A percentile compares a stretch with the other conserved stretches of the same genome.
These are phyloP conservation scores for Globisporangium abappressorium DNA, from an alignment of 352 stramenopile genomes.

Conservation along the genomic window DNA sequence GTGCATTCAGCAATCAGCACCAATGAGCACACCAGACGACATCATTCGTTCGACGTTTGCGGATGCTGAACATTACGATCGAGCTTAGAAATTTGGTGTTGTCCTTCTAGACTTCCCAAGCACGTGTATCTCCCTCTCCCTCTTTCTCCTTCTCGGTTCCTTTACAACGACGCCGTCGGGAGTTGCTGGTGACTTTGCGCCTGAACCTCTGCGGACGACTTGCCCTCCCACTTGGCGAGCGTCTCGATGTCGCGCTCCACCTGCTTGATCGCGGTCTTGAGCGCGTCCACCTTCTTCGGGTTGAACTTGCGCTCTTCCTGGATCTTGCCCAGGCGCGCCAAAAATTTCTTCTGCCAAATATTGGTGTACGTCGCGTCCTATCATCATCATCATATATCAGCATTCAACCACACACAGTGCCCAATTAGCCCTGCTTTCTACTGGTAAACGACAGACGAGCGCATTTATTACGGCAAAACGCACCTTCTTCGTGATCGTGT, in stretches of 20 bases:
- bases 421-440: too few species aligned
- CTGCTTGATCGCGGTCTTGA: conserved; percentile 45
- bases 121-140: too few species aligned
- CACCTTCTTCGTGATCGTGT: conserved; percentile 71
- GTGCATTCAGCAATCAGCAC: too few species aligned
- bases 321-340: conserved; percentile 34
- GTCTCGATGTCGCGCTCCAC: conserved; percentile 62
- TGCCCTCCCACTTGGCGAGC: conserved; percentile 49
- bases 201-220: conserved; percentile 15
- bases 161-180: not conserved
- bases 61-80: too few species aligned
- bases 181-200: not conserved
- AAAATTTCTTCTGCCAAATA: conserved; percentile 78
- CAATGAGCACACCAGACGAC: too few species aligned
- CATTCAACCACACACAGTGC: not conserved
- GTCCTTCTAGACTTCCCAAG: too few species aligned
- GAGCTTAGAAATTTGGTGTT: too few species aligned
- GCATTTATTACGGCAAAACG: not conserved
- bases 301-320: conserved; percentile 58
- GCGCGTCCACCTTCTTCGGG: conserved; percentile 34
- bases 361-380: conserved; percentile 80
- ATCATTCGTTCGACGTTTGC: too few species aligned
- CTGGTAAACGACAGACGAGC: too few species aligned
- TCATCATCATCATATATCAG: not conserved
- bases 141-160: not conserved